Evolutionary conservation across 441 rosid species (phyloP), one percentile per base, ranked within the genome.

Genomic region (Pelargonium australe): DNA sequence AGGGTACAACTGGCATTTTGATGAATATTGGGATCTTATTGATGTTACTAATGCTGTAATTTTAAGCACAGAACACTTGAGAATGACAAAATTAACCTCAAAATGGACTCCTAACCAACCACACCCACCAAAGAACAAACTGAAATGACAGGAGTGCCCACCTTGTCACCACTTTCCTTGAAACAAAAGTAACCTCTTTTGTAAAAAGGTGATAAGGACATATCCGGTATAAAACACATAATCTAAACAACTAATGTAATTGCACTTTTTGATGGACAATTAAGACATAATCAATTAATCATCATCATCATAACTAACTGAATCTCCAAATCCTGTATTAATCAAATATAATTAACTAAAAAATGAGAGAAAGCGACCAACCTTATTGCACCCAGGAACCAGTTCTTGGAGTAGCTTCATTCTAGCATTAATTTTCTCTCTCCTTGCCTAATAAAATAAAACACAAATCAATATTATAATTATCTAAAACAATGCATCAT

Each of bases 331-430:
- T 61, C 64, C 23, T 61, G 23, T 8, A 4, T 12, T 20, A 23
- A 19, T 61, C 61, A 55, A 5, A 5, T 12, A 55, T 55, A 55
- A 6, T 55, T 61, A 23, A 4, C n/a, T 20, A 60, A 20, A 20
- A 3, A 60, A 19, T 60, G n/a, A 60, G 53, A 16, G 1, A 45
- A 31, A 19, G 28, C 28, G 49, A 72, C 77, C 63, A 73, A 80
- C 80, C 81, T 82, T 84, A 75, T 74, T 82, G 82, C 89, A 86
- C 20, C 90, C 90, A 14, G 90, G 90, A 82, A 86, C 88, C 83
- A 86, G 84, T 67, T 86, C 90, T 63, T 86, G 90, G 44, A 86
- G 82, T 43, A 86, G 79, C 86, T 84, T 86, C 90, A 86, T 86
- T 68, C 90, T 78, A 67, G 85, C 88, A 64, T 86, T 86, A 25